These are phyloP conservation scores for Paraphaeosphaeria sporulosa DNA, from an alignment of 2,329 filamentous ascomycete species.

Conservation along the genomic window DNA sequence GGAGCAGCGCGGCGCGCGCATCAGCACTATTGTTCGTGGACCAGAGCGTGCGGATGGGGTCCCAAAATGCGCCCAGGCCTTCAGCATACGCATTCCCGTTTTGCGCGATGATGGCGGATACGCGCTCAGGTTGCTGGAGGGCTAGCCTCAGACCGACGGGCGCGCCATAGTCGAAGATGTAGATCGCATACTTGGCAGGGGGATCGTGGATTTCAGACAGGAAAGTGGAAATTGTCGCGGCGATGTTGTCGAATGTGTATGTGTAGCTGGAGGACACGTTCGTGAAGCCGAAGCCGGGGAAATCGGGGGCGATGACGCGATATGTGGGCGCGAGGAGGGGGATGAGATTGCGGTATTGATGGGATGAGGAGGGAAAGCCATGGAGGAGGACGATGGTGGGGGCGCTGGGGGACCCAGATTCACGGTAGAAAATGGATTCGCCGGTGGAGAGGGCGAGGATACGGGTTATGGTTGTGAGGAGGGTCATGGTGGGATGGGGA, in stretches of 20 bases:
- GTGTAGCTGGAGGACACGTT: slow-evolving; percentile 53
- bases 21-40: slow-evolving; percentile 29
- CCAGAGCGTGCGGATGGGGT: slow-evolving; percentile 58
- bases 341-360: slow-evolving; percentile 56
- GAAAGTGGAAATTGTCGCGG: slow-evolving; percentile 58
- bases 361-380: slow-evolving; percentile 57
- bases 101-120: slow-evolving; percentile 64
- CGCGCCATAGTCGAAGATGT: slow-evolving; percentile 71
- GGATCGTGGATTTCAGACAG: slow-evolving; percentile 56
- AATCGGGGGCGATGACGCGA: slow-evolving; percentile 63
- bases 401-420: slow-evolving; percentile 39
- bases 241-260: slow-evolving; percentile 64
- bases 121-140: slow-evolving; percentile 55
- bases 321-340: slow-evolving; percentile 53
- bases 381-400: slow-evolving; percentile 57
- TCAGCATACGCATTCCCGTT: slow-evolving; percentile 69
- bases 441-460: slow-evolving; percentile 28
- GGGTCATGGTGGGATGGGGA: slow-evolving; percentile 20
- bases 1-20: slow-evolving; percentile 24
- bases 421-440: slow-evolving; percentile 51
- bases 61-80: slow-evolving; percentile 62
- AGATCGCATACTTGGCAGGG: slow-evolving; percentile 58
- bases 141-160: slow-evolving; percentile 64
- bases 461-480: slow-evolving; percentile 24
- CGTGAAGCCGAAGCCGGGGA: slow-evolving; percentile 68